A percentile compares a stretch with the other conserved stretches of the same genome.
phyloP scores from a whole-genome alignment of 495 filamentous ascomycete species.

The Neurospora cerealis region DNA sequence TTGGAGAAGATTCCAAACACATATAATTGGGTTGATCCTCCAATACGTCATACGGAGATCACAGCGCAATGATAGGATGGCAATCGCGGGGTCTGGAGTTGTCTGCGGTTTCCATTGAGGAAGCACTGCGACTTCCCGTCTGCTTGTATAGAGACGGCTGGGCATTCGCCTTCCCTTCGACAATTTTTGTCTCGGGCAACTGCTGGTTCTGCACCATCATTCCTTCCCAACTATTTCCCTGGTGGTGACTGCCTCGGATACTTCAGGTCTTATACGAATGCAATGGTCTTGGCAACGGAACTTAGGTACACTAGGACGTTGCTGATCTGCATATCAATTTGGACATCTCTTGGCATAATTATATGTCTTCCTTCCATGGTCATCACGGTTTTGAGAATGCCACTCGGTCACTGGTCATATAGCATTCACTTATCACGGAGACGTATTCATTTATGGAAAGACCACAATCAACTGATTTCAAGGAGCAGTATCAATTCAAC shows the following conservation, averaged over 20 bases:
- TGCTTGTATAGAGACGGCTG: neutral
- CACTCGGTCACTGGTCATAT: neutral
- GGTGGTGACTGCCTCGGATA: neutral
- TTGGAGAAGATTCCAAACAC: neutral
- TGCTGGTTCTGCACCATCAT: neutral
- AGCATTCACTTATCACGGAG: neutral
- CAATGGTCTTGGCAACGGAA: neutral
- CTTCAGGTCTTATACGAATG: neutral
- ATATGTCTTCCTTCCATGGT: neutral
- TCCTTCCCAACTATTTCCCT: neutral
- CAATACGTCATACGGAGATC: neutral
- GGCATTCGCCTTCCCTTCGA: neutral
- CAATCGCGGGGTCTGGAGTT: neutral
- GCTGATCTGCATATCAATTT: neutral
- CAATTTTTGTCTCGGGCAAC: neutral
- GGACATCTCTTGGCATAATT: neutral
- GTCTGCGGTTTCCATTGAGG: neutral
- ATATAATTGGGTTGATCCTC: neutral
- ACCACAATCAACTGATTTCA: neutral
- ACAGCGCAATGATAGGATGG: neutral
- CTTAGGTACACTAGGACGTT: neutral
- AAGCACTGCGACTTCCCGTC: neutral
- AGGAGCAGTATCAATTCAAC: neutral
- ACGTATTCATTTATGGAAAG: neutral
- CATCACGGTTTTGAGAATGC: neutral